Conservation (phyloP, 2,329 filamentous ascomycete genomes). For the Cryphonectria carpinicola region DNA sequence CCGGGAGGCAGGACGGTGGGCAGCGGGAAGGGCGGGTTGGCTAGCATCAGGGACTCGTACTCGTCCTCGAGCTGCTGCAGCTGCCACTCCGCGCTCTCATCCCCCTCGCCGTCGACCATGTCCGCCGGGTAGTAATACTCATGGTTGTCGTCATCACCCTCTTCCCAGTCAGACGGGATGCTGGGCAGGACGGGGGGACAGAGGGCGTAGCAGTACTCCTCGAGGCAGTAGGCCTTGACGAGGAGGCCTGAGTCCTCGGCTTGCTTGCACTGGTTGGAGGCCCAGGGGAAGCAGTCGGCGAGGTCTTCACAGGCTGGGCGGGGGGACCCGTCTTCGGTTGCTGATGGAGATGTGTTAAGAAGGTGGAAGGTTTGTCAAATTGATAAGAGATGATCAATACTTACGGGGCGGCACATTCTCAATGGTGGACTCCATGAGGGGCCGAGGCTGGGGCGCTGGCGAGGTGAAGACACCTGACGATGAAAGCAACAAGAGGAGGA, state of each 20-base stretch:
- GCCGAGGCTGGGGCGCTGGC: not conserved
- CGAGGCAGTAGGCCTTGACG: constrained; percentile 10
- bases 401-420: not conserved
- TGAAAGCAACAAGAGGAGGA: not conserved
- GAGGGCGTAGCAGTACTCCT: constrained; percentile 9
- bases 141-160: not conserved
- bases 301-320: not conserved
- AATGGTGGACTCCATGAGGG: not conserved
- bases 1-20: not conserved
- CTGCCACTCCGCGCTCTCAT: no score
- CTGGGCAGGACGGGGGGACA: not conserved
- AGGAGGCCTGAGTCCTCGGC: not conserved
- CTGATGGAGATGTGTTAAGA: not conserved
- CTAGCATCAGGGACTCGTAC: not conserved
- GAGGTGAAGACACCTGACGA: not conserved
- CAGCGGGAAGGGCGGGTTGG: not conserved
- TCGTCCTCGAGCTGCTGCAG: not conserved
- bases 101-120: not conserved
- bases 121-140: not conserved
- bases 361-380: no score
- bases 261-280: not conserved
- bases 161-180: not conserved
- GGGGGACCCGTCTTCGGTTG: not conserved
- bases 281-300: constrained; percentile 4
- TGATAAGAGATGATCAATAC: not conserved